Percentiles rank a stretch among this genome's conserved stretches.
Evolutionary conservation across 164 flowering plant species (phyloP).

Genomic region (Piper longum): DNA sequence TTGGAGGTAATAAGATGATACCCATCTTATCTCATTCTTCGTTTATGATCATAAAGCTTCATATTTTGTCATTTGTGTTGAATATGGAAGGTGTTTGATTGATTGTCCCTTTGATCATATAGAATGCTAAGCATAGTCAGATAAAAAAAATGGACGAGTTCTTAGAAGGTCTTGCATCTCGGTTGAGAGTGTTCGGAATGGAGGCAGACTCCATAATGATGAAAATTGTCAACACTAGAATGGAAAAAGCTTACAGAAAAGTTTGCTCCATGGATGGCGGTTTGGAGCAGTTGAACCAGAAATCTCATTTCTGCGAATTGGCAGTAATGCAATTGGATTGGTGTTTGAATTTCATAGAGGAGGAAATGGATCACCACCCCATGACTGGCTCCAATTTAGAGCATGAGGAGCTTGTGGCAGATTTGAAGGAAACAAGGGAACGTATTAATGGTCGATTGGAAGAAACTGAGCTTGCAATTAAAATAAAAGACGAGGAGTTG

Average conservation of each 20-base stretch:
- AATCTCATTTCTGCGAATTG: conserved; percentile 61
- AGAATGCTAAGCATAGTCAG: neutral
- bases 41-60: no score
- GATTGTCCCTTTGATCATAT: neutral
- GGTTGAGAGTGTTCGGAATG: conserved; percentile 28
- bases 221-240: conserved; percentile 53
- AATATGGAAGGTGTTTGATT: neutral
- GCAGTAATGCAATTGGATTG: conserved; percentile 72
- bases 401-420: conserved; percentile 31
- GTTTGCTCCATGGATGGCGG: conserved; percentile 43
- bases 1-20: no score
- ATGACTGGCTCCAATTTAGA: conserved; percentile 21
- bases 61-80: no score
- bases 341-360: conserved; percentile 45
- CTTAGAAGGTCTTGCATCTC: conserved; percentile 24
- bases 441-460: conserved; percentile 46
- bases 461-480: conserved; percentile 39
- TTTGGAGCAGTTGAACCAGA: conserved; percentile 45
- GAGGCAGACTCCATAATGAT: conserved; percentile 65
- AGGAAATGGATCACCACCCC: conserved; percentile 29
- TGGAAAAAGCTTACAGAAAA: conserved; percentile 62
- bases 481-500: conserved; percentile 44
- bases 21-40: no score
- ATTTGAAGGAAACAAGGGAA: conserved; percentile 39
- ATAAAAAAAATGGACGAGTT: conserved; percentile 34